Percentiles rank a stretch among this genome's conserved stretches.
These are phyloP conservation scores for Daldinia sp. DNA, from an alignment of 2,329 filamentous ascomycete genomes.

Conservation along the genomic window DNA sequence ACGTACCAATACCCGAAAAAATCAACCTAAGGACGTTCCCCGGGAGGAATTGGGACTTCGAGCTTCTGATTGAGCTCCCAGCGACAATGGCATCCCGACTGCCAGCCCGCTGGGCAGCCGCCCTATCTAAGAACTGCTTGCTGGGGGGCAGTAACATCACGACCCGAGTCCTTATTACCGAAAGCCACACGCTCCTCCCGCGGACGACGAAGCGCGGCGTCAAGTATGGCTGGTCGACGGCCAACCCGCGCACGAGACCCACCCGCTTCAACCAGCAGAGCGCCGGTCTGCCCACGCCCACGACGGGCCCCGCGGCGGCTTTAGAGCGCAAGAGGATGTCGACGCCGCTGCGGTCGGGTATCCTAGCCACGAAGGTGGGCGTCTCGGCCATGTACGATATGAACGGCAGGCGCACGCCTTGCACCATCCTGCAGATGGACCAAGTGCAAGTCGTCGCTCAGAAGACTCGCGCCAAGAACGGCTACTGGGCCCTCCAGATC, in stretches of 20 bases:
- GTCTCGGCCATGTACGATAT: constrained; percentile 93
- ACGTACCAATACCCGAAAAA: neutral
- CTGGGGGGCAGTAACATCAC: constrained; percentile 37
- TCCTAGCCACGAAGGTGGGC: constrained; percentile 90
- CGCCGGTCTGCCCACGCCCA: constrained; percentile 67
- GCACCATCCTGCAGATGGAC: constrained; percentile 94
- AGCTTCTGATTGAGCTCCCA: constrained; percentile 32
- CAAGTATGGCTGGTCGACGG: constrained; percentile 72
- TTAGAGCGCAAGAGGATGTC: constrained; percentile 69
- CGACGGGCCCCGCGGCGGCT: constrained; percentile 70
- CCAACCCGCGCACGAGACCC: constrained; percentile 64
- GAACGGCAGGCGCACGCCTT: constrained; percentile 80
- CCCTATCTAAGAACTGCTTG: constrained; percentile 50
- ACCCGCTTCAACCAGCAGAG: constrained; percentile 71
- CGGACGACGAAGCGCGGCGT: constrained; percentile 62
- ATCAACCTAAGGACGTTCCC: neutral
- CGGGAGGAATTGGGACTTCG: constrained; percentile 33
- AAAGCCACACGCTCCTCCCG: constrained; percentile 57
- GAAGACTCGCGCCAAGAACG: constrained; percentile 84
- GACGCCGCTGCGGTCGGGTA: constrained; percentile 78
- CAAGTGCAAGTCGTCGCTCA: constrained; percentile 88
- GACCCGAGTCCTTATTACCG: constrained; percentile 50
- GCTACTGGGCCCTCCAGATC: constrained; percentile 94
- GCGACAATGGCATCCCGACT: constrained; percentile 61
- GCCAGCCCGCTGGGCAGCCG: constrained; percentile 59